A percentile compares a stretch with the other conserved stretches of the same genome.
Evolutionary conservation across 2,329 filamentous ascomycete genomes (phyloP).

Genomic region (Magnaporthiopsis rhizophila): DNA sequence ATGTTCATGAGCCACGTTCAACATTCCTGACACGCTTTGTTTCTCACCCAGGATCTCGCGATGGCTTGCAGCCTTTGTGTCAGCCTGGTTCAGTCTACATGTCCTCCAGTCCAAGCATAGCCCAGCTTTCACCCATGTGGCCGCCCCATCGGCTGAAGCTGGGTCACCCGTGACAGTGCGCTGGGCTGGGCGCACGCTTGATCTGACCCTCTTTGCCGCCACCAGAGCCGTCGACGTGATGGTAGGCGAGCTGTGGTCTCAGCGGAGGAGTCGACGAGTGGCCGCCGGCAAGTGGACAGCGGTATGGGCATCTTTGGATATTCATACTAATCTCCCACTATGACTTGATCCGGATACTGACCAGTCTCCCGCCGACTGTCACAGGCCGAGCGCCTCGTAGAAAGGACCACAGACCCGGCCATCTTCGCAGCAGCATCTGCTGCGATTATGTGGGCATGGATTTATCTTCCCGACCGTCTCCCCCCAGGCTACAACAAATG

Average conservation of each 20-base stretch:
- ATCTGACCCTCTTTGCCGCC: slow-evolving; percentile 72
- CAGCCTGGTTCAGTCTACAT: slow-evolving; percentile 48
- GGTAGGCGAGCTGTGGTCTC: slow-evolving; percentile 57
- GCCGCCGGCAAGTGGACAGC: slow-evolving; percentile 38
- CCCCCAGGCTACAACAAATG: slow-evolving; percentile 71
- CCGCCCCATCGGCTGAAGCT: slow-evolving; percentile 13
- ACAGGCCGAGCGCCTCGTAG: slow-evolving; percentile 31
- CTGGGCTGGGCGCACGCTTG: slow-evolving; percentile 65
- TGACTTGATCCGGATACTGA: slow-evolving; percentile 7
- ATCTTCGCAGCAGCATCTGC: slow-evolving; percentile 66
- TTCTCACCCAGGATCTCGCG: slow-evolving; percentile 37
- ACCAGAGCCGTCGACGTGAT: slow-evolving; percentile 66
- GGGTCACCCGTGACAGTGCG: slow-evolving; percentile 18
- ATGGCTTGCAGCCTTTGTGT: slow-evolving; percentile 50
- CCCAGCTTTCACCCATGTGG: slow-evolving; percentile 31
- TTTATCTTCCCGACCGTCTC: slow-evolving; percentile 64
- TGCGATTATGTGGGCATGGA: slow-evolving; percentile 84
- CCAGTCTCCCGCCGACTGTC: background rate
- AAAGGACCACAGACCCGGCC: slow-evolving; percentile 51
- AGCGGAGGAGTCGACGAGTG: slow-evolving; percentile 34
- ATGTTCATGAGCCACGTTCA: background rate
- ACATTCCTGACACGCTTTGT: background rate
- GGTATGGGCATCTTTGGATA: slow-evolving; percentile 21
- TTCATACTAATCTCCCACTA: no score
- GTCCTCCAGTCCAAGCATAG: slow-evolving; percentile 50